Conservation (phyloP, 805 yeast genomes). For the Brettanomyces anomalus region DNA sequence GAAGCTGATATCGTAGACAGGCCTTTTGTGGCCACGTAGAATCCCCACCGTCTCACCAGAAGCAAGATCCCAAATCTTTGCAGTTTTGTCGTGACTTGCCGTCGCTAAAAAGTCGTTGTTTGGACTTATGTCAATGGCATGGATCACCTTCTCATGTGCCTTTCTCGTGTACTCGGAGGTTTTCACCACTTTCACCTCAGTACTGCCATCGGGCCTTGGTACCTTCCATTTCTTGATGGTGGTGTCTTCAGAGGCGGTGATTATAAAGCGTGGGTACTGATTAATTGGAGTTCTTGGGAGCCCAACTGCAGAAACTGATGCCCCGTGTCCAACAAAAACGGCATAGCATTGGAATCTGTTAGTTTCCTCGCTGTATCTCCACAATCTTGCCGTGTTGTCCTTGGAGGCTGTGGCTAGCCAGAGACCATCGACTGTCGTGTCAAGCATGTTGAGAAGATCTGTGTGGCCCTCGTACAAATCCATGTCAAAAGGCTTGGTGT, state of each 20-base stretch:
- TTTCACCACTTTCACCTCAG: conserved; percentile 28
- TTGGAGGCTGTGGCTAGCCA: conserved; percentile 94
- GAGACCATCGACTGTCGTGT: conserved; percentile 65
- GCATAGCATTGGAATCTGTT: conserved; percentile 40
- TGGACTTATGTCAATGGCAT: conserved; percentile 82
- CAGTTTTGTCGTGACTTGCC: conserved; percentile 89
- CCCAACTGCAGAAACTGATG: conserved; percentile 75
- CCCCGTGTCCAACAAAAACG: conserved; percentile 76
- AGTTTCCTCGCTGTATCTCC: conserved; percentile 51
- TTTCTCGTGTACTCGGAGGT: conserved; percentile 81
- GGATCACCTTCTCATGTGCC: conserved; percentile 96
- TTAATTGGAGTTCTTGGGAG: conserved; percentile 47
- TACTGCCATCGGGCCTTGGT: conserved; percentile 31
- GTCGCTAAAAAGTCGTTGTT: conserved; percentile 84
- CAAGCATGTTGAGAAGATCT: conserved; percentile 76
- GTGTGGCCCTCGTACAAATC: conserved; percentile 70
- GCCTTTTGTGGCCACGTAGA: conserved; percentile 85
- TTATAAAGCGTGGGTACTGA: conserved; percentile 51
- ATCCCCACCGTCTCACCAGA: conserved; percentile 85
- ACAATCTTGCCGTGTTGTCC: conserved; percentile 75
- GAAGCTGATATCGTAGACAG: conserved; percentile 86
- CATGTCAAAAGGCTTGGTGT: conserved; percentile 49
- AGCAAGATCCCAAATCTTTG: conserved; percentile 79
- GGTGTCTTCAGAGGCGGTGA: conserved; percentile 80
- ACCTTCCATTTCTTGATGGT: conserved; percentile 83